Evolutionary conservation across 495 filamentous ascomycete species (phyloP), one percentile per base, ranked within the genome.

Genomic region (Filosporella fistucella): DNA sequence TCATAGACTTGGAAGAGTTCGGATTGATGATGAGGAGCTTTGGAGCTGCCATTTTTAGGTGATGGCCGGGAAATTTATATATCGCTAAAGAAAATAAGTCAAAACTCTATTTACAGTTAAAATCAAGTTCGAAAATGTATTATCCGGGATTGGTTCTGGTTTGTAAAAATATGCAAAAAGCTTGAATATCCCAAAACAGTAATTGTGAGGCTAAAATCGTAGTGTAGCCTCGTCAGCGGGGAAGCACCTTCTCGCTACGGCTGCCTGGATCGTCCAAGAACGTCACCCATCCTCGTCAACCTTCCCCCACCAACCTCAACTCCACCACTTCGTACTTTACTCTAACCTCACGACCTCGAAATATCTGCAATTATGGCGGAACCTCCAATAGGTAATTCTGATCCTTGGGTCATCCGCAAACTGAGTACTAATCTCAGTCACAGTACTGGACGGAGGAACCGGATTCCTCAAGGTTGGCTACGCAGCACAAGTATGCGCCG

Each of bases 381-480:
- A 60, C 74, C 81, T 70, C 82, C 82, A 65, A 85, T 86, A 72
- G 82, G 82, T 85, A 75, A 9, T 23, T 63, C 55, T 56, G 49
- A 49, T 45, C 55, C 54, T 56, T 10, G 38, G 13, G 23, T n/a
- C 16, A 24, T 8, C 20, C 37, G 51, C 49, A 50, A 29, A n/a
- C 5, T 16, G 16, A 18, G 22, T 63, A 47, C 63, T 64, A 51
- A 63, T 47, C 33, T 49, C 29, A 52, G 40, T 52, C 42, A 49
- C 65, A 97, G 93, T 98, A 63, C 91, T 98, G 79, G 93, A 98
- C 81, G 94, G 94, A 80, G 93, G 93, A 70, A 98, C 93, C 62
- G 93, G 93, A 67, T 99, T 97, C 80, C 85, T 97, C 67, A 99
- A 99, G 72, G 93, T 95, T 70, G 93, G 93, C 66, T 97, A 96